Conservation (phyloP, 2,329 filamentous ascomycete genomes). For the Calonectria multiphialidica region DNA sequence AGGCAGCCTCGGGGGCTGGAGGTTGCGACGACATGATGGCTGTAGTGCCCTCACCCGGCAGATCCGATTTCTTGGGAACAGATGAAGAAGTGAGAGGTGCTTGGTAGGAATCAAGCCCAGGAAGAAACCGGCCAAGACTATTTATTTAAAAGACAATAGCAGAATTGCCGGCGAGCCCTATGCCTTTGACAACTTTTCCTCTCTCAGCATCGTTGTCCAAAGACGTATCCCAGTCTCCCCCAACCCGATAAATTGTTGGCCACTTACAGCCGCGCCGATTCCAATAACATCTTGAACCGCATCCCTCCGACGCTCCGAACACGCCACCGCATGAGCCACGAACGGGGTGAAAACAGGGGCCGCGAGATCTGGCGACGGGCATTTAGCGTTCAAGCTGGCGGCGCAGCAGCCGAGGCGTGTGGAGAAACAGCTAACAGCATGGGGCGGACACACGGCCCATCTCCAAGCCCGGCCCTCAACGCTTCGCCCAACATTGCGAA, state of each 20-base stretch:
- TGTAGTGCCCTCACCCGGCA: not conserved
- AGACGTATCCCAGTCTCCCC: not conserved
- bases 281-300: not conserved
- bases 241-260: slow-evolving; percentile 6
- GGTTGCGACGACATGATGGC: slow-evolving; percentile 52
- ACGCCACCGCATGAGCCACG: not conserved
- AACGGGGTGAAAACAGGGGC: not conserved
- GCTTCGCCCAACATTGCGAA: slow-evolving; percentile 7
- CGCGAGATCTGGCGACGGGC: not conserved
- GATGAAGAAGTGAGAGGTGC: not conserved
- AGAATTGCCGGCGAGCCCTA: not conserved
- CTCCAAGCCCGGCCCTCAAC: not conserved
- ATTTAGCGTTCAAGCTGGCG: not conserved
- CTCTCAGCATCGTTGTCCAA: not conserved
- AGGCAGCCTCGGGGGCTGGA: slow-evolving; percentile 52
- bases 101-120: not conserved
- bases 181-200: not conserved
- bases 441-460: not conserved
- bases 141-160: not conserved
- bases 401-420: not conserved
- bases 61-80: not conserved
- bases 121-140: not conserved
- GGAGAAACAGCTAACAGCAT: slow-evolving; percentile 1
- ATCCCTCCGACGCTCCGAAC: not conserved
- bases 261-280: not conserved